Evolutionary conservation across 768 basidiomycete species (phyloP).

Genomic region (Leucocoprinus sp.): DNA sequence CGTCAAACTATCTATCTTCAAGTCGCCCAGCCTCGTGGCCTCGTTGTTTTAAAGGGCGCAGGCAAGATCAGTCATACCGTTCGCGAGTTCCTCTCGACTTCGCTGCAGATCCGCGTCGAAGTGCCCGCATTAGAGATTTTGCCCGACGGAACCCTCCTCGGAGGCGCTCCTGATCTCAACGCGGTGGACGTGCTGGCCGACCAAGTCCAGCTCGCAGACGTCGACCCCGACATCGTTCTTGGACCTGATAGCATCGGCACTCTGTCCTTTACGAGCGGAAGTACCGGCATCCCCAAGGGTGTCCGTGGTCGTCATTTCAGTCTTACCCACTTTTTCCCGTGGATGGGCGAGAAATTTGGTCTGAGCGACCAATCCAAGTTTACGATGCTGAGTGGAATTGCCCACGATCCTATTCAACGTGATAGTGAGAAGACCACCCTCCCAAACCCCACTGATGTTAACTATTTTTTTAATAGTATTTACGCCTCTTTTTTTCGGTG

Average conservation of each 20-base stretch:
- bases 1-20: constrained; percentile 89
- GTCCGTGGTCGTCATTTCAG: constrained; percentile 92
- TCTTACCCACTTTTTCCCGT: constrained; percentile 98
- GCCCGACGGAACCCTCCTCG: constrained; percentile 52
- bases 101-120: constrained; percentile 82
- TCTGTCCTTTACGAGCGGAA: constrained; percentile 93
- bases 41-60: constrained; percentile 86
- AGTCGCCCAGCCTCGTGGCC: constrained; percentile 86
- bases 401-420: constrained; percentile 97
- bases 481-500: constrained; percentile 96
- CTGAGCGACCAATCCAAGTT: constrained; percentile 72
- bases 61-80: constrained; percentile 75
- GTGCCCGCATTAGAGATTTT: constrained; percentile 82
- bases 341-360: constrained; percentile 91
- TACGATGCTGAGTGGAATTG: constrained; percentile 98
- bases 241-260: constrained; percentile 97
- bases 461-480: constrained; percentile 61
- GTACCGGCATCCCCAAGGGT: constrained; percentile 98
- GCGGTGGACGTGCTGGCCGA: constrained; percentile 54
- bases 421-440: constrained; percentile 67
- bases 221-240: constrained; percentile 73
- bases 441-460: background rate
- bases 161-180: constrained; percentile 42
- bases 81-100: constrained; percentile 68
- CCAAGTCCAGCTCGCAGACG: constrained; percentile 46